A percentile compares a stretch with the other conserved stretches of the same genome.
Conservation (phyloP, 1,284 basidiomycete genomes). For the Cutaneotrichosporon sp. region DNA sequence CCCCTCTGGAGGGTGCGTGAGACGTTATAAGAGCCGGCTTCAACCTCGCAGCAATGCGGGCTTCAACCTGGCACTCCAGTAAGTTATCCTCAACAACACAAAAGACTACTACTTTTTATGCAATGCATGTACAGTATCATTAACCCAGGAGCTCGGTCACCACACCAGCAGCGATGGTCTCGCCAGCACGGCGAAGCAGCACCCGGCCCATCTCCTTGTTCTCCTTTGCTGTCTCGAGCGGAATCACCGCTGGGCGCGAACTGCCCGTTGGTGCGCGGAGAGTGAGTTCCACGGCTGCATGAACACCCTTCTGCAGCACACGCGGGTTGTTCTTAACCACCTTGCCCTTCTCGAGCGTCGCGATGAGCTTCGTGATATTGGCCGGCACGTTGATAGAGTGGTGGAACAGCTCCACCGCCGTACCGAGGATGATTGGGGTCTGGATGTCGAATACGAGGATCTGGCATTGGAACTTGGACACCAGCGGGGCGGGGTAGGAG, state of each 20-base stretch:
- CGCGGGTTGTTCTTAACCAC: constrained; percentile 74
- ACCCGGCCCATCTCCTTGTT: constrained; percentile 98
- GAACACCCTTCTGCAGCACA: constrained; percentile 73
- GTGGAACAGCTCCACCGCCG: constrained; percentile 88
- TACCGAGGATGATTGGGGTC: constrained; percentile 80
- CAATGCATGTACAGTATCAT: too few species aligned
- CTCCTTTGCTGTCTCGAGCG: constrained; percentile 76
- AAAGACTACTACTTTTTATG: too few species aligned
- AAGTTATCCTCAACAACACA: too few species aligned
- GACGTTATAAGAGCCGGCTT: too few species aligned
- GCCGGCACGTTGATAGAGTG: constrained; percentile 90
- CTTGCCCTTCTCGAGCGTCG: constrained; percentile 73
- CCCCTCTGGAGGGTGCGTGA: too few species aligned
- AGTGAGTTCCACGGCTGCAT: constrained; percentile 79
- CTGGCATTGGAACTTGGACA: constrained; percentile 71
- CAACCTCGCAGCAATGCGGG: too few species aligned
- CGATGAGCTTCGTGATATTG: constrained; percentile 70
- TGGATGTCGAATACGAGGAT: constrained; percentile 92
- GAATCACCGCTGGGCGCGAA: constrained; percentile 59
- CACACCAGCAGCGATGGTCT: constrained; percentile 84
- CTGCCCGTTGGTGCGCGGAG: constrained; percentile 56
- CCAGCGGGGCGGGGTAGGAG: constrained; percentile 64
- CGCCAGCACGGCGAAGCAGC: constrained; percentile 77
- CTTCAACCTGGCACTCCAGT: too few species aligned
- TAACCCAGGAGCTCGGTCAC: constrained; percentile 14